A percentile compares a stretch with the other conserved stretches of the same genome.
Conservation (phyloP, 805 yeast genomes). For the Dipodascopsis uninucleata region DNA sequence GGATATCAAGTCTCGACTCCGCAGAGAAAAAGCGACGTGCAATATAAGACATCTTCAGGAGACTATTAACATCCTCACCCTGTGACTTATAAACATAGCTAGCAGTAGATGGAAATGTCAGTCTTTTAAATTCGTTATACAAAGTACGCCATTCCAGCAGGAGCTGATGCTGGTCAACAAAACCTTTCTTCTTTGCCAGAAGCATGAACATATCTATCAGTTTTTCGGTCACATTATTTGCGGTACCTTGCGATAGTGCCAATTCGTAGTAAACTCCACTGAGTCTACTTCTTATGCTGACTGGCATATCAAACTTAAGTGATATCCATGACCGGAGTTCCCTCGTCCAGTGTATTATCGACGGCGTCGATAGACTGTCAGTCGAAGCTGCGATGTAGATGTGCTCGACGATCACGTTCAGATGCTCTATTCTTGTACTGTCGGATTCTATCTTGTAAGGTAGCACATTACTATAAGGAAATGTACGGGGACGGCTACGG, state of each 20-base stretch:
- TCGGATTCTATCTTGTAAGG: slow-evolving; percentile 75
- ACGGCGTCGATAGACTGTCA: slow-evolving; percentile 66
- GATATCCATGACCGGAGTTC: slow-evolving; percentile 75
- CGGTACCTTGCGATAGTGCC: slow-evolving; percentile 63
- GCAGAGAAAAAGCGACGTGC: slow-evolving; percentile 32
- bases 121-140: slow-evolving; percentile 37
- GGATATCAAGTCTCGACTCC: slow-evolving; percentile 19
- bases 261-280: slow-evolving; percentile 69
- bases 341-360: slow-evolving; percentile 80
- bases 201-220: slow-evolving; percentile 60
- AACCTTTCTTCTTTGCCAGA: slow-evolving; percentile 49
- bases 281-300: slow-evolving; percentile 55
- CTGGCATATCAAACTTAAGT: slow-evolving; percentile 77
- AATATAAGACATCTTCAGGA: slow-evolving; percentile 19
- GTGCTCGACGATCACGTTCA: slow-evolving; percentile 76
- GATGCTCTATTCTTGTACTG: slow-evolving; percentile 64
- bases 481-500: slow-evolving; percentile 36
- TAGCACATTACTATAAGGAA: slow-evolving; percentile 43
- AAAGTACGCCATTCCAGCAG: slow-evolving; percentile 51
- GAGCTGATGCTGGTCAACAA: slow-evolving; percentile 44
- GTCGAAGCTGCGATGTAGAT: slow-evolving; percentile 73
- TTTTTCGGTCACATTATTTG: slow-evolving; percentile 53
- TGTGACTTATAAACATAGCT: neutral
- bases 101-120: slow-evolving; percentile 20
- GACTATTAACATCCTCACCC: slow-evolving; percentile 8